Conservation (phyloP, 2,329 filamentous ascomycete species). For the Fusarium tuaranense region DNA sequence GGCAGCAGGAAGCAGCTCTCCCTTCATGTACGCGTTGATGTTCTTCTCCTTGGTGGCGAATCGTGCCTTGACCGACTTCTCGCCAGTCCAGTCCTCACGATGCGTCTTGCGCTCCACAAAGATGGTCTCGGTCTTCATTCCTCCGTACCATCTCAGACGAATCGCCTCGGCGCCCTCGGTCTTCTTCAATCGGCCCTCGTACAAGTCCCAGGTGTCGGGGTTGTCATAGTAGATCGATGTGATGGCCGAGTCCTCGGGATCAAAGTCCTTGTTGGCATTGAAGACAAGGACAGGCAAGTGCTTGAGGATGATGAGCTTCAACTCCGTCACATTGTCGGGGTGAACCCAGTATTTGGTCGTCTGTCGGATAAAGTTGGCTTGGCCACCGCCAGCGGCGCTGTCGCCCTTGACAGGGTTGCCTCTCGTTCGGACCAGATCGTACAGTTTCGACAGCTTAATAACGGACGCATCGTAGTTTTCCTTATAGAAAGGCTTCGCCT, state of each 20-base stretch:
- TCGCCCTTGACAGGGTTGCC: slow-evolving; percentile 95
- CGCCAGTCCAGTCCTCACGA: slow-evolving; percentile 98
- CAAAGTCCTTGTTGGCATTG: slow-evolving; percentile 97
- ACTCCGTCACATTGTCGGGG: slow-evolving; percentile 95
- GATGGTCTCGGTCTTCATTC: slow-evolving; percentile 94
- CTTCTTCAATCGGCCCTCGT: slow-evolving; percentile 95
- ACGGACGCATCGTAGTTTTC: slow-evolving; percentile 98
- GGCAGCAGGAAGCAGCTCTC: slow-evolving; percentile 84
- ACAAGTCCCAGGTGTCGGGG: slow-evolving; percentile 91
- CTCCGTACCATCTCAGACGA: slow-evolving; percentile 95
- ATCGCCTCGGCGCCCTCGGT: slow-evolving; percentile 98
- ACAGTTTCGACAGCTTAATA: slow-evolving; percentile 92
- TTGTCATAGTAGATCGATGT: slow-evolving; percentile 99
- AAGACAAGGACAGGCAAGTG: slow-evolving; percentile 97
- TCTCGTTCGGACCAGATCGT: slow-evolving; percentile 92
- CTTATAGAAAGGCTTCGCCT: slow-evolving; percentile 98
- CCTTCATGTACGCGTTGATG: slow-evolving; percentile 89
- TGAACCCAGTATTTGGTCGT: slow-evolving; percentile 99
- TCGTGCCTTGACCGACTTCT: slow-evolving; percentile 98
- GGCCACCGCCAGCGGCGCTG: slow-evolving; percentile 87
- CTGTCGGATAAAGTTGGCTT: slow-evolving; percentile 96
- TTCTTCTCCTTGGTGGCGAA: slow-evolving; percentile 98
- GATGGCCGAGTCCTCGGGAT: slow-evolving; percentile 89
- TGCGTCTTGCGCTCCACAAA: slow-evolving; percentile 99
- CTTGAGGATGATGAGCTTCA: slow-evolving; percentile 98